These are phyloP conservation scores for Cutaneotrichosporon sp. DNA, from an alignment of 1,284 basidiomycete genomes.

Conservation along the genomic window DNA sequence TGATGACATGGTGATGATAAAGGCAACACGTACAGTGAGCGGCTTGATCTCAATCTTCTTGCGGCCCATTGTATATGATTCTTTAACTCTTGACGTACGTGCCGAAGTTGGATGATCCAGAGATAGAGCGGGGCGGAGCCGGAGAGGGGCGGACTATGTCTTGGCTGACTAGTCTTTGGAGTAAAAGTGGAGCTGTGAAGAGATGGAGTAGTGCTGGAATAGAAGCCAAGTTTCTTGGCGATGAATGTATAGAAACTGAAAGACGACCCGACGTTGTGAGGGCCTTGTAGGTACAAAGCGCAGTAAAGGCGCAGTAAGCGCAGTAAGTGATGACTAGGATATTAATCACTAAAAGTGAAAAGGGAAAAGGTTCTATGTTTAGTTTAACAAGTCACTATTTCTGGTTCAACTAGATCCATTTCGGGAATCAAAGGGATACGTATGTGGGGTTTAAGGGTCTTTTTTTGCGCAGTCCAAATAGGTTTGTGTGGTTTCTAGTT, in stretches of 20 bases:
- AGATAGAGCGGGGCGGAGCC: background rate
- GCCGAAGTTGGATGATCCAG: background rate
- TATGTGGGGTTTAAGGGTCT: no score
- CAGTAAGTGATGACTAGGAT: background rate
- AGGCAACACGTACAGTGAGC: slow-evolving; percentile 39
- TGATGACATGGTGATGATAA: background rate
- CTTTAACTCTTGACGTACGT: background rate
- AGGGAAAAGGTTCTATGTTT: background rate
- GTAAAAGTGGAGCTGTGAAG: background rate
- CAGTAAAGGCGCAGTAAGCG: background rate
- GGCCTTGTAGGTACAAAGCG: no score
- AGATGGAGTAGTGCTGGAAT: background rate
- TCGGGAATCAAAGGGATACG: background rate
- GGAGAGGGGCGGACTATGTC: background rate
- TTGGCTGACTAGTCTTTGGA: background rate
- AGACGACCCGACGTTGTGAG: no score
- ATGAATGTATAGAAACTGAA: background rate
- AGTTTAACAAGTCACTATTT: background rate
- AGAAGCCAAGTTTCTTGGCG: slow-evolving; percentile 2
- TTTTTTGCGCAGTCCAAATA: background rate
- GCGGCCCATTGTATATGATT: slow-evolving; percentile 42
- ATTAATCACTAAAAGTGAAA: background rate
- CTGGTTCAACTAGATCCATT: background rate
- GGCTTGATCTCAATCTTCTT: slow-evolving; percentile 55
- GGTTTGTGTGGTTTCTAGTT: no score